Evolutionary conservation across 176 grass and related monocot species (phyloP).

Genomic region (Dactylis glomerata): DNA sequence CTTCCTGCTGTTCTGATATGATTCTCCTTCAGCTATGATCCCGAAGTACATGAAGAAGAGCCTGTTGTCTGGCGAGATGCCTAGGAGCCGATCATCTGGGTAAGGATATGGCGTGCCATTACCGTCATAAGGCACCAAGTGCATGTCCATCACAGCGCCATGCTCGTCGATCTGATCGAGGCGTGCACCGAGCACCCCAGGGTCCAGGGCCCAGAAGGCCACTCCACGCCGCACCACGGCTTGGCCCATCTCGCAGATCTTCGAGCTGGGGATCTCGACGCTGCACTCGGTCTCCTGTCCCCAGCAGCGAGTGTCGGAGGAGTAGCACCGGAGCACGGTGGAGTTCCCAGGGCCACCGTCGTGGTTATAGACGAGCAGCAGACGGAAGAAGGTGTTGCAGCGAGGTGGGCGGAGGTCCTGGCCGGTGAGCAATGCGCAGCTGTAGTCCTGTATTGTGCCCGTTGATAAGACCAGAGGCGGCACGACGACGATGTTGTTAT

Average conservation of each 20-base stretch:
- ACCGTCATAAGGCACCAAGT: constrained; percentile 3
- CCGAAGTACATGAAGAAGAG: not conserved
- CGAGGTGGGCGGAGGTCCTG: not conserved
- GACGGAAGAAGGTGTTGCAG: not conserved
- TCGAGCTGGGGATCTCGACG: not conserved
- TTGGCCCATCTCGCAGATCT: not conserved
- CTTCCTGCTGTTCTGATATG: too few relatives aligned
- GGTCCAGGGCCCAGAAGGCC: not conserved
- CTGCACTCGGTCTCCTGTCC: not conserved
- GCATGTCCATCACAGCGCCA: not conserved
- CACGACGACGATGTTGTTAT: not conserved
- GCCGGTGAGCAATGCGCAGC: constrained; percentile 16
- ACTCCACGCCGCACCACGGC: not conserved
- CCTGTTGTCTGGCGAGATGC: constrained; percentile 46
- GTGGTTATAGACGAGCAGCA: constrained; percentile 1
- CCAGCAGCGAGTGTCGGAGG: not conserved
- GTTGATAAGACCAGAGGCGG: not conserved
- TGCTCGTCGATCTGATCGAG: not conserved
- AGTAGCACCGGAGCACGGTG: constrained; percentile 18
- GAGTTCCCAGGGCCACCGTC: not conserved
- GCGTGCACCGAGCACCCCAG: constrained; percentile 11
- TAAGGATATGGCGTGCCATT: too few relatives aligned
- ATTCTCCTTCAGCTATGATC: not conserved
- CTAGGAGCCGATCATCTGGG: constrained; percentile 8
- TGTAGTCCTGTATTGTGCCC: not conserved